Base-by-base conservation (phyloP, 129 eudicot species). In the Flaveria robusta region DNA sequence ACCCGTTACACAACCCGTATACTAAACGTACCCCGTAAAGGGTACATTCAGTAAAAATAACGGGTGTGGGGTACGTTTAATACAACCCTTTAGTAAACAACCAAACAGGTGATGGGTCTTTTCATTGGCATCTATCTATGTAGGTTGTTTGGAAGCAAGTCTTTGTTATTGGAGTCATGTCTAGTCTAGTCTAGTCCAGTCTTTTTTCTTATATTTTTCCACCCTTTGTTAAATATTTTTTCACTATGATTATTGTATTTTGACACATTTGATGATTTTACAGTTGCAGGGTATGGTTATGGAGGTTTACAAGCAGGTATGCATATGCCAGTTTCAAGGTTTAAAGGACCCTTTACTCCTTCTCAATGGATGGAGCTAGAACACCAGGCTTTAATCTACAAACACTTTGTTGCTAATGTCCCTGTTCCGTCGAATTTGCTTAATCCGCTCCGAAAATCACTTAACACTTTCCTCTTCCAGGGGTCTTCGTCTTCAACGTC, bases 331-430 rank as follows among this genome's bases (percentile, higher is more conserved):
- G 77, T 87, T 77, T 73, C 91, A 42, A 83, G 97, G 56, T 72
- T 82, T 51, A 87, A 79, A 85, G 96, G 97, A 24, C 91, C 98
- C 26, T 90, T 93, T 66, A 90, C 96, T 39, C 96, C 96, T 29
- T 87, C 97, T 27, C 98, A 93, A 58, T 90, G 97, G 92, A 84
- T 87, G 88, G 98, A 93, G 75, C 79, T 93, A 43, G 96, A 93
- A 85, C 96, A 87, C 74, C 98, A 93, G 74, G 98, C 98, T 34
- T 83, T 90, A 76, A 90, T 90, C 71, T 93, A 88, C 85, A 93
- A 93, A 76, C 89, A 93, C 78, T 68, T 93, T 7, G 83, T 83
- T 37, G 93, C 98, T 15, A 93, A 93, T 83, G 88, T 91, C 24
- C 97, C 98, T 14, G 86, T 93, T 72, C 98, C 98, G 1, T 73